Conservation (phyloP, 2,329 filamentous ascomycete species). For the Phialemonium atrogriseum region DNA sequence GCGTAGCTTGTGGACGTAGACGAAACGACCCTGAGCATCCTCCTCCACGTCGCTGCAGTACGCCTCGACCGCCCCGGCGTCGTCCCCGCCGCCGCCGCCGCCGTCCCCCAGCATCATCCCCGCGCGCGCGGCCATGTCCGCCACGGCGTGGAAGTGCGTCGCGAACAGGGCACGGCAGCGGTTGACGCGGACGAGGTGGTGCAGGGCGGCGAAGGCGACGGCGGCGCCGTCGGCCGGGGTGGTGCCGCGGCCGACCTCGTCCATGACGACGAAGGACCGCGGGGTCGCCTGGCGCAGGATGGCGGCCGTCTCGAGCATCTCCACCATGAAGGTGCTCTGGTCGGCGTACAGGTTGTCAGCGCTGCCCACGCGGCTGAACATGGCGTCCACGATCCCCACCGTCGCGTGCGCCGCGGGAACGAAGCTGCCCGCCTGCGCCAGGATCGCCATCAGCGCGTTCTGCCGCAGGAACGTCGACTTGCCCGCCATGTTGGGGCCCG, state of each 20-base stretch:
- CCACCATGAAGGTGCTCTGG: constrained; percentile 98
- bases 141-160: constrained; percentile 84
- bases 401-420: constrained; percentile 83
- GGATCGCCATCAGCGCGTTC: constrained; percentile 86
- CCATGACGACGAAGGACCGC: constrained; percentile 92
- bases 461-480: constrained; percentile 95
- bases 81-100: constrained; percentile 14
- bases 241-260: constrained; percentile 91
- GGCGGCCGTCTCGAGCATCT: constrained; percentile 93
- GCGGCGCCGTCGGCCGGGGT: constrained; percentile 88
- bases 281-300: constrained; percentile 81
- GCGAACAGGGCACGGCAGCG: constrained; percentile 79
- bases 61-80: constrained; percentile 46
- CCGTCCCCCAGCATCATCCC: constrained; percentile 28
- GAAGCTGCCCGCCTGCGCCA: constrained; percentile 88
- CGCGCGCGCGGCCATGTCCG: constrained; percentile 60
- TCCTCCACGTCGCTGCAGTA: constrained; percentile 91
- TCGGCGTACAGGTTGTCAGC: constrained; percentile 92
- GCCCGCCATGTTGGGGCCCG: constrained; percentile 95
- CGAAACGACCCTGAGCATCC: constrained; percentile 61
- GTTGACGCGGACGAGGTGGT: constrained; percentile 74
- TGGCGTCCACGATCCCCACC: constrained; percentile 87
- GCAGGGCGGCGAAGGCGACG: constrained; percentile 79
- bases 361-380: constrained; percentile 88
- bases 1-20: constrained; percentile 76